Evolutionary conservation across 73 alveolate genomes (phyloP), one percentile per base, ranked within the genome.

Genomic region (Symbiodinium pilosum): DNA sequence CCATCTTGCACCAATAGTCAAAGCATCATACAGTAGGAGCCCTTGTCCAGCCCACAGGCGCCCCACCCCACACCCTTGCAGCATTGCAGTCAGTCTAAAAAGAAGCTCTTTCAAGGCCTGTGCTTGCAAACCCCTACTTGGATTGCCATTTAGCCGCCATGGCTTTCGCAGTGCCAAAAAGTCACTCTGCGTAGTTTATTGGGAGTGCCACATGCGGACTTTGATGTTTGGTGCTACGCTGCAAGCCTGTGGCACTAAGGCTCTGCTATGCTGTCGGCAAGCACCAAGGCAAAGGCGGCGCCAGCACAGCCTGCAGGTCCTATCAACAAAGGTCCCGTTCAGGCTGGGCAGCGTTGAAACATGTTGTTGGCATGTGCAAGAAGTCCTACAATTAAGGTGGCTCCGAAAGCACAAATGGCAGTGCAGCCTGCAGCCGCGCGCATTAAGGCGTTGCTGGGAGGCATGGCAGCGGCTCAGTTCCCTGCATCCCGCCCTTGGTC

Each of bases 211-310:
- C 59, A 47, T 47, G 6, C 59, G 6, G 59, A 47, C 14, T 6
- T 6, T 47, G 6, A 9, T 47, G 59, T 47, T n/a, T n/a, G n/a
- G n/a, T n/a, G n/a, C n/a, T n/a, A n/a, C n/a, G n/a, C n/a, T n/a
- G n/a, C 26, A 54, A 28, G 81, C 20, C 38, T 64, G 39, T 38
- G 38, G 38, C 32, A 28, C 81, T 14, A 64, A 64, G 81, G 81
- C 81, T 64, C 81, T 28, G 81, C 81, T 0, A 64, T 64, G 81
- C 81, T 64, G 81, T 64, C 81, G 18, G 81, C 81, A n/a, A 64
- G 81, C 81, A 64, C 81, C 20, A 64, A 64, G 39, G 81, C 81
- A 24, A 24, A 26, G 73, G 73, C 73, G 34, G 39, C 30, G 32
- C 81, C 81, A 47, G 59, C 14, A 14, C 81, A 26, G 81, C 81